Conservation (phyloP, 495 filamentous ascomycete genomes). For the Aspergillus biplanus region DNA sequence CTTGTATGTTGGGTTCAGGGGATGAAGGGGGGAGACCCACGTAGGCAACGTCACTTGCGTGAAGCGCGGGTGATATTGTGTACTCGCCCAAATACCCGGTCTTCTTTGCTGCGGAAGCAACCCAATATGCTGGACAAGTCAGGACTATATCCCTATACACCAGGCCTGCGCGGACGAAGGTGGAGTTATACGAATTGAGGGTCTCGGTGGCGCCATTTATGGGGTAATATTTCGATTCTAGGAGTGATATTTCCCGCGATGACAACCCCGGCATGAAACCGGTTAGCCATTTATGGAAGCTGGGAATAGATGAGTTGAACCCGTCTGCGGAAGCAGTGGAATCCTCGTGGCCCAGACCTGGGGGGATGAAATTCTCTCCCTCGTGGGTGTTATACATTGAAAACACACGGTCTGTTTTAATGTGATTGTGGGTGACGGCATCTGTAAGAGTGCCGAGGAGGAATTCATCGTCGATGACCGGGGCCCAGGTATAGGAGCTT, state of each 20-base stretch:
- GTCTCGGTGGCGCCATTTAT: slow-evolving; percentile 45
- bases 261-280: slow-evolving; percentile 57
- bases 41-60: slow-evolving; percentile 61
- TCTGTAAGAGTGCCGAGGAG: slow-evolving; percentile 49
- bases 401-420: slow-evolving; percentile 53
- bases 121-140: slow-evolving; percentile 62
- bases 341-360: slow-evolving; percentile 37
- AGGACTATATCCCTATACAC: slow-evolving; percentile 63
- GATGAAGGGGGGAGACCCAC: slow-evolving; percentile 38
- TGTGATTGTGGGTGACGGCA: slow-evolving; percentile 37
- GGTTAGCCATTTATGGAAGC: slow-evolving; percentile 53
- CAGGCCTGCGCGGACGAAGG: slow-evolving; percentile 53
- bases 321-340: slow-evolving; percentile 32
- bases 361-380: slow-evolving; percentile 61
- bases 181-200: slow-evolving; percentile 47
- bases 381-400: slow-evolving; percentile 64
- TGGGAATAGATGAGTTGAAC: slow-evolving; percentile 49
- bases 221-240: slow-evolving; percentile 52
- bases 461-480: slow-evolving; percentile 61
- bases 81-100: slow-evolving; percentile 61
- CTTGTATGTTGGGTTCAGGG: background rate
- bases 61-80: slow-evolving; percentile 59
- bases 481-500: slow-evolving; percentile 59
- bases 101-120: slow-evolving; percentile 46
- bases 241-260: slow-evolving; percentile 33